Evolutionary conservation across 2,329 filamentous ascomycete genomes (phyloP), one percentile per base, ranked within the genome.

Genomic region (Erysiphe pulchra): DNA sequence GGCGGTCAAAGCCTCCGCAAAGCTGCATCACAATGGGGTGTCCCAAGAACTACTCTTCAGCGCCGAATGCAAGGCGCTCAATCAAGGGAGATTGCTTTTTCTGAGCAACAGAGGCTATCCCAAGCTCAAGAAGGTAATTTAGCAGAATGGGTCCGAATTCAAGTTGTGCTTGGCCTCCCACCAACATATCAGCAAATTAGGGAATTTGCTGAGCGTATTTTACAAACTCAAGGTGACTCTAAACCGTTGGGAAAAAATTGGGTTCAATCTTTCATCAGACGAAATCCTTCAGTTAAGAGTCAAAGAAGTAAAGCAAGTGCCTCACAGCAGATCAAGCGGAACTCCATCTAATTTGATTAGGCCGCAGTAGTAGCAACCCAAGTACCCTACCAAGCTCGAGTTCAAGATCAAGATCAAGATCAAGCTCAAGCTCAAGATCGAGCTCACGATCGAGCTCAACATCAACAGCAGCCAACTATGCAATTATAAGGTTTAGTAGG

Each of bases 131-230:
- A 20, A 16, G 20, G 8, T 40, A 12, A 40, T 20, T 16, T 24
- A 20, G 17, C 38, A 12, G 38, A 40, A 40, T 40, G 38, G 17
- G 17, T 24, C 17, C n/a, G 18, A 20, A 20, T 20, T 20, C 17
- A 40, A 40, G 17, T 11, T 20, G 38, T 40, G 9, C 38, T 40
- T 40, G 46, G 41, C 12, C 42, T 44, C n/a, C 28, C 20, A 28
- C 42, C 36, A 17, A 47, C 36, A 14, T 30, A 47, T 44, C 18
- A 28, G 14, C 16, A 45, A 30, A 34, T 47, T 9, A 47, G 34
- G 34, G 42, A 28, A 40, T 44, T 47, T 38, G 42, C 34, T 9
- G 17, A 33, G 13, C 28, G 24, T 6, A 30, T 47, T 38, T 14
- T 47, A 24, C 8, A 12, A 31, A 24, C 16, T 14, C 4, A 31